Percentiles rank a stretch among this genome's conserved stretches.
Conservation (phyloP, 1,139 yeast genomes). For the Lodderomyces parapsilosis region DNA sequence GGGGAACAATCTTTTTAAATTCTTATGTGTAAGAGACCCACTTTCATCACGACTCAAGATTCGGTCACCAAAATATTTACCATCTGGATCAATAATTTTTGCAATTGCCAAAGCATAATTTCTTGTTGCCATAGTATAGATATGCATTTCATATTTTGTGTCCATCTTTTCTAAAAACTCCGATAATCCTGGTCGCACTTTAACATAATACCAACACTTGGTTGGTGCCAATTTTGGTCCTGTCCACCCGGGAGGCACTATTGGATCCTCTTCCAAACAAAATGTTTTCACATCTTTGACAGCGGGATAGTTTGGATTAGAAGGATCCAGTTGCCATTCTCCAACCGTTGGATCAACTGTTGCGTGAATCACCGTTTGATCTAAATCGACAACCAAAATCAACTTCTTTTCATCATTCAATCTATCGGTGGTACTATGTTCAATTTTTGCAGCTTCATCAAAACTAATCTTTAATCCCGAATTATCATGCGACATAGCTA, state of each 20-base stretch:
- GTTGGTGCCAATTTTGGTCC: slow-evolving; percentile 60
- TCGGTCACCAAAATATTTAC: slow-evolving; percentile 83
- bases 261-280: slow-evolving; percentile 71
- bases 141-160: slow-evolving; percentile 80
- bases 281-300: slow-evolving; percentile 80
- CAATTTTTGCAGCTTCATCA: slow-evolving; percentile 85
- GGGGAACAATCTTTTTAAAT: slow-evolving; percentile 84
- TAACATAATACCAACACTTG: slow-evolving; percentile 86
- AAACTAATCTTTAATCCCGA: slow-evolving; percentile 81
- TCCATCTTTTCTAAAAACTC: slow-evolving; percentile 67
- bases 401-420: slow-evolving; percentile 65
- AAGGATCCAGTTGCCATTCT: slow-evolving; percentile 89
- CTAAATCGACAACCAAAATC: slow-evolving; percentile 91
- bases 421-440: slow-evolving; percentile 61
- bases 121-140: slow-evolving; percentile 98
- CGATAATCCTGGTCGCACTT: slow-evolving; percentile 82
- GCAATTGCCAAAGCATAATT: slow-evolving; percentile 92
- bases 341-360: slow-evolving; percentile 97
- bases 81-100: slow-evolving; percentile 86
- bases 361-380: slow-evolving; percentile 96
- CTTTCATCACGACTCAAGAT: slow-evolving; percentile 93
- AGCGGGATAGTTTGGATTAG: slow-evolving; percentile 80
- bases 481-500: slow-evolving; percentile 87
- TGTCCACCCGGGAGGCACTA: slow-evolving; percentile 53
- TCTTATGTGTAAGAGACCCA: slow-evolving; percentile 88